phyloP scores from a whole-genome alignment of 306 rosid species.

The Fagus crenata region DNA sequence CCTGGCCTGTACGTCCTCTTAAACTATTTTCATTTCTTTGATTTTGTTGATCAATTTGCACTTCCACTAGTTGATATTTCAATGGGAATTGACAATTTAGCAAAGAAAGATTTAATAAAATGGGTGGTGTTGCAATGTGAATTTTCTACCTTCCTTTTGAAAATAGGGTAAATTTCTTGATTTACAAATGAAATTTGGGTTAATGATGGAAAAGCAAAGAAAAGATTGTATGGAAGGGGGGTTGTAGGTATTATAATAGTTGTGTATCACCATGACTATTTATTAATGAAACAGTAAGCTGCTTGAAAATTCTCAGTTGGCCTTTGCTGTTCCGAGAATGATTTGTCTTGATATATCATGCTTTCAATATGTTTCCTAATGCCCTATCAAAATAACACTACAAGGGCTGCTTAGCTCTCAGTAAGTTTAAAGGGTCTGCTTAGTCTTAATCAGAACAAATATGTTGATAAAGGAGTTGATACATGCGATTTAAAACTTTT shows the following conservation, averaged over 20 bases:
- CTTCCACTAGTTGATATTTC: constrained; percentile 4
- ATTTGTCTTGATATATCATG: neutral
- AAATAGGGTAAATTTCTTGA: constrained; percentile 1
- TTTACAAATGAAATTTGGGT: neutral
- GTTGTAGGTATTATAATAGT: neutral
- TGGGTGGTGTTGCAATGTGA: neutral
- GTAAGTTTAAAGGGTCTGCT: neutral
- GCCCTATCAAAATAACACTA: neutral
- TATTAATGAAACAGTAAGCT: neutral
- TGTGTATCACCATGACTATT: neutral
- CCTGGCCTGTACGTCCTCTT: constrained; percentile 81
- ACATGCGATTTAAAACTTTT: constrained; percentile 37
- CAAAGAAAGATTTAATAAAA: neutral
- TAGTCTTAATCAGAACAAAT: neutral
- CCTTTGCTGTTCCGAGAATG: neutral
- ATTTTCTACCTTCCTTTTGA: neutral
- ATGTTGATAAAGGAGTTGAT: constrained; percentile 29
- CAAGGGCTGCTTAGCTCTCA: neutral
- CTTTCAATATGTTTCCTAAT: neutral
- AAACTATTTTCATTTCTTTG: constrained; percentile 1
- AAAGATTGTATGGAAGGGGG: neutral
- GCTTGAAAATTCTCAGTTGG: too few species aligned
- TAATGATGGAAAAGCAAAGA: neutral
- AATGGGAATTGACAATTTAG: neutral
- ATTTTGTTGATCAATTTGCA: neutral